Base-by-base conservation (phyloP, 1,284 basidiomycete genomes). In the Agroathelia rolfsii region DNA sequence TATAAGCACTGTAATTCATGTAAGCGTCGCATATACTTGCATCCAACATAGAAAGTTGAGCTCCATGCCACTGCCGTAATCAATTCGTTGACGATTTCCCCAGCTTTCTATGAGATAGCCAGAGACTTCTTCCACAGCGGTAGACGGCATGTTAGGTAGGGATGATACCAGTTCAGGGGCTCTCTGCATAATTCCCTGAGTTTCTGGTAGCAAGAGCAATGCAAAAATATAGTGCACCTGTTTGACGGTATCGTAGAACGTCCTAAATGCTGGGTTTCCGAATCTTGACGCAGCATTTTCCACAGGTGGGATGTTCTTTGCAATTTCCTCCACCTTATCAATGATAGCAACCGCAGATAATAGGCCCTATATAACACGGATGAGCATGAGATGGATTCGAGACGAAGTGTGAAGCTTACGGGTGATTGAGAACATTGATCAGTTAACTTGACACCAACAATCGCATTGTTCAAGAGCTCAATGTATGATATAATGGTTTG, bases 61-160 rank as follows among this genome's bases (percentile, higher is more conserved):
- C 55, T 99, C 95, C 92, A 97, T 97, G 2, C 94, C 94, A 49
- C 90, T 95, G 6, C 95, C 94, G 56, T 99, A 99, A 58, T 99
- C 95, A 40, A 99, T 93, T 4, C 94, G 66, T 34, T 83, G 75
- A 23, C 82, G 68, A 54, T 88, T 96, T 1, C 94, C 94, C 93
- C 92, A 98, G 14, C 78, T 60, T 50, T 95, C 85, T 28, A 69
- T 62, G 45, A 98, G 84, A 56, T 98, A 98, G 1, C 66, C 66
- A 3, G 77, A 71, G 6, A 93, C 52, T 50, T 94, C 90, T 3
- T 58, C 49, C 2, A 76, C 63, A 1, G 76, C 69, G 5, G 71
- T 73, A 2, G 49, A 34, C 0, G 78, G 71, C 1, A 92, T 49
- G 3, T 64, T 63, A 0, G 76, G 72, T 8, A 88, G 59, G 0